Evolutionary conservation across 192 early-diverging fungal genomes (phyloP), one percentile per base, ranked within the genome.

Genomic region (Coemansia sp.): DNA sequence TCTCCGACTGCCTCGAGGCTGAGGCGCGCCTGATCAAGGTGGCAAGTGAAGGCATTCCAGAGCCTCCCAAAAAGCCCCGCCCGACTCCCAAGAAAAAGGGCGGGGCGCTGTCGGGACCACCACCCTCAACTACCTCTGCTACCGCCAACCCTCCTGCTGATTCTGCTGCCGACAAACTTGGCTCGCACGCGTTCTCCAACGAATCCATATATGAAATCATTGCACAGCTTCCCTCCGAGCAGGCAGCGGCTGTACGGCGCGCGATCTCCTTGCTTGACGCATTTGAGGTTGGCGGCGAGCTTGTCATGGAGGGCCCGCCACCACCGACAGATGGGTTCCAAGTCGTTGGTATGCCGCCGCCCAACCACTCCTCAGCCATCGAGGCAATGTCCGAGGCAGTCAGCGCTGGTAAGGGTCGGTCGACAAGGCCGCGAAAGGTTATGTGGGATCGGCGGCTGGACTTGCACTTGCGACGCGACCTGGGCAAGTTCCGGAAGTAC

Each of bases 401-500:
- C 27, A 42, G 36, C 31, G 19, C 34, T 33, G 50, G 21, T 19
- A 50, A 46, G 16, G 19, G 59, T 6, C 37, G 56, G 29, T 8
- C 16, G 16, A 24, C 65, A 13, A 44, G 39, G 34, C 74, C 70
- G 64, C 74, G 79, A 13, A 54, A 70, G 29, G 40, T 71, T 11
- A 40, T 59, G 54, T 82, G 79, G 79, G 79, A 77, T 63, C 79
- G 79, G 27, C 74, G 79, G 11, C 71, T 82, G 78, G 64, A 85
- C 84, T 19, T 73, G 93, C 44, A 85, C 87, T 36, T 91, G 90
- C 66, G 79, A 24, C 79, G 79, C 39, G 91, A 95, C 70, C 78
- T 99, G 74, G 89, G 92, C 53, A 97, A 96, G 76, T 95, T 91
- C 81, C 85, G 97, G 67, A 95, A 93, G 82, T 99, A 99, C 77